Evolutionary conservation across 768 basidiomycete genomes (phyloP), one percentile per base, ranked within the genome.

Genomic region (Lactifluus volemus): DNA sequence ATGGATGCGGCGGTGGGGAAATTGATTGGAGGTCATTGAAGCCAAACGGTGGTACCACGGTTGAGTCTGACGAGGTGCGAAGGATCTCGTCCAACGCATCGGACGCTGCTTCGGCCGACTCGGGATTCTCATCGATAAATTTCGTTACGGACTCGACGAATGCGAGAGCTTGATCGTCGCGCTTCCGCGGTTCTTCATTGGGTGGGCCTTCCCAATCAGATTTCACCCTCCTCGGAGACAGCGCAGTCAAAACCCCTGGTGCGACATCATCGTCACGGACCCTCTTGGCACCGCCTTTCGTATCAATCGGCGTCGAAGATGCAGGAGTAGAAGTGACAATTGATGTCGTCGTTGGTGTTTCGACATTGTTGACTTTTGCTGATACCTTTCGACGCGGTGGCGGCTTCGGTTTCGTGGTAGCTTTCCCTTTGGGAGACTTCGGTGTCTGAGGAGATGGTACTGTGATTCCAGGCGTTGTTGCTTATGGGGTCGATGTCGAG

Each of bases 151-250:
- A 77, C 67, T 83, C 82, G 45, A 89, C 70, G 76, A 87, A 84
- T 4, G 77, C 76, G 36, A 73, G 71, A 0, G 86, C 79, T 29
- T 90, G 86, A 53, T 88, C 65, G 11, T 61, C 57, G 39, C 65
- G 58, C 45, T 69, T 73, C 4, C 78, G 74, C 36, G 72, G 54
- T 54, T 77, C 73, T 60, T 76, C 74, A 63, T 75, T 83, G 15
- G 79, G 73, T 29, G 80, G 76, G 9, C 81, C 80, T 51, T 87
- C 85, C 83, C 84, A 88, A 56, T 90, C 86, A 21, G 80, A 82
- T 76, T 86, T 88, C 52, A 73, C 69, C 50, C 85, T 82, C 73
- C 90, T 90, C 15, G 88, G 85, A 6, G 87, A 84, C 7, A 86
- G 86, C 7, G 81, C 82, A 57, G 83, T 80, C 64, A 76, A 2